phyloP scores from a whole-genome alignment of 2,329 filamentous ascomycete species.

The Cadophora sp. region DNA sequence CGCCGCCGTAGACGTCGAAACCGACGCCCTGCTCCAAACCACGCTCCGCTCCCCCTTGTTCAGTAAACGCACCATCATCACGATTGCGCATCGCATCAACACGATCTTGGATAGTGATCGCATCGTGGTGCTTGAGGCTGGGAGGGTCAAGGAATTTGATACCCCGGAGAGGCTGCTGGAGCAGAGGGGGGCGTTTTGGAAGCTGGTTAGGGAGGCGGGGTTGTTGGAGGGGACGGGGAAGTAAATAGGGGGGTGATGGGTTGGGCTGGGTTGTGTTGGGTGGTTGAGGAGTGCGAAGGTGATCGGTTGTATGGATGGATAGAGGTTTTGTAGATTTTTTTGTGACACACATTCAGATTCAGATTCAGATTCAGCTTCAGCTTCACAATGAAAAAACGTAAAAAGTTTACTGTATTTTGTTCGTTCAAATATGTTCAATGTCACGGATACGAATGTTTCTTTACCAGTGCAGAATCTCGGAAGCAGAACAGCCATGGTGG shows the following conservation, averaged over 20 bases:
- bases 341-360: no score
- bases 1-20: slow-evolving; percentile 73
- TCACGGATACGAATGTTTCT: no score
- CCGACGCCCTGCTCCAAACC: slow-evolving; percentile 69
- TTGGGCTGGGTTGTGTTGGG: no score
- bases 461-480: no score
- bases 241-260: neutral
- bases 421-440: no score
- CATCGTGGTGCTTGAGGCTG: slow-evolving; percentile 91
- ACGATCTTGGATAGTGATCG: slow-evolving; percentile 90
- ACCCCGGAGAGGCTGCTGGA: slow-evolving; percentile 80
- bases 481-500: no score
- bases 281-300: no score
- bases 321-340: neutral
- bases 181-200: slow-evolving; percentile 81
- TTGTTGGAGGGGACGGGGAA: slow-evolving; percentile 52
- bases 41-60: slow-evolving; percentile 74
- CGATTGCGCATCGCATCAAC: slow-evolving; percentile 97
- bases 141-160: slow-evolving; percentile 91
- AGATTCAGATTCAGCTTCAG: no score
- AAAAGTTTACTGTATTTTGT: no score
- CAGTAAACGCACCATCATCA: slow-evolving; percentile 93
- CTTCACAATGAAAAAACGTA: no score
- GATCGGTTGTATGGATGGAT: neutral
- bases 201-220: slow-evolving; percentile 89